phyloP scores from a whole-genome alignment of 2,329 filamentous ascomycete genomes.

The Xylaria sp. region DNA sequence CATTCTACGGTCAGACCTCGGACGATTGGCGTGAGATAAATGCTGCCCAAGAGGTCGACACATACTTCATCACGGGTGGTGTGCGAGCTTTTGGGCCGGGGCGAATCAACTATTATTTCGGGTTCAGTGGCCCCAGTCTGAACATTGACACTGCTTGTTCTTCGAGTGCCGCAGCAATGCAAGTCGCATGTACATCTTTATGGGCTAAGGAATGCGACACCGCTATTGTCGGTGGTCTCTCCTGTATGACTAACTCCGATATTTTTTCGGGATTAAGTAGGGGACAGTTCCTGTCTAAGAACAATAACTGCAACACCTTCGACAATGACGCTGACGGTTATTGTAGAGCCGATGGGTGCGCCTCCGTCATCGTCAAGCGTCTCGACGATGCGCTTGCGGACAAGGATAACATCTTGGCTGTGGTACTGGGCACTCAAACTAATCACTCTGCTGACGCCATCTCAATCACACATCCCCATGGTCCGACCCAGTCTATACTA shows the following conservation, averaged over 20 bases:
- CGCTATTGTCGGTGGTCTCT: slow-evolving; percentile 80
- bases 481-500: slow-evolving; percentile 76
- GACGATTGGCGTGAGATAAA: slow-evolving; percentile 84
- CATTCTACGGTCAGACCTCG: slow-evolving; percentile 80
- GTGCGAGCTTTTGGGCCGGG: slow-evolving; percentile 62
- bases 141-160: slow-evolving; percentile 56
- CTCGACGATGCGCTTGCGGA: slow-evolving; percentile 81
- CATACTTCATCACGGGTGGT: slow-evolving; percentile 64
- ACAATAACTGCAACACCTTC: slow-evolving; percentile 81
- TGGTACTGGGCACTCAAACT: slow-evolving; percentile 78
- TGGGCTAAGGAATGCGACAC: slow-evolving; percentile 83
- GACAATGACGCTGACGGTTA: slow-evolving; percentile 85
- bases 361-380: slow-evolving; percentile 79
- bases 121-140: slow-evolving; percentile 53
- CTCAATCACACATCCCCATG: slow-evolving; percentile 86
- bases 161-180: slow-evolving; percentile 52
- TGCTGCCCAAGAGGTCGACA: slow-evolving; percentile 71
- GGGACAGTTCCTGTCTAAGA: slow-evolving; percentile 81
- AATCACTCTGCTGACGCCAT: slow-evolving; percentile 85
- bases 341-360: slow-evolving; percentile 81
- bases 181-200: slow-evolving; percentile 71
- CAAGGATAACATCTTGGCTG: slow-evolving; percentile 79
- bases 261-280: slow-evolving; percentile 80
- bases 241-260: slow-evolving; percentile 82
- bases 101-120: slow-evolving; percentile 58